Evolutionary conservation across 2,329 filamentous ascomycete species (phyloP).

Genomic region (Chalara sp.): DNA sequence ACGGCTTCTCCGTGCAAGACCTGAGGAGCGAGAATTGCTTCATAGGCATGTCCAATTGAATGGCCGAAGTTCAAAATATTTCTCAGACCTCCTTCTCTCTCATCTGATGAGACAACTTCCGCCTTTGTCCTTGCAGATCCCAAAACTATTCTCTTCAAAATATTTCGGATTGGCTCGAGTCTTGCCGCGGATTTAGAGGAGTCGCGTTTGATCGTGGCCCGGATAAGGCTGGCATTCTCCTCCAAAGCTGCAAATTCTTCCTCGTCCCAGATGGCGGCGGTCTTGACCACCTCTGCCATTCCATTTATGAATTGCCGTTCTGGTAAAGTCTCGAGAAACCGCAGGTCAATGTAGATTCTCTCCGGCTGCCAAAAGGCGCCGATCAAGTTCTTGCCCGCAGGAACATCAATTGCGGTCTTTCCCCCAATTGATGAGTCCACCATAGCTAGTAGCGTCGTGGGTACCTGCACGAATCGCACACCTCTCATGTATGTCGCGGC

Average conservation of each 20-base stretch:
- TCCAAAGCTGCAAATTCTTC: slow-evolving; percentile 80
- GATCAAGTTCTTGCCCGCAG: slow-evolving; percentile 91
- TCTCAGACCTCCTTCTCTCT: slow-evolving; percentile 86
- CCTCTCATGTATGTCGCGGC: slow-evolving; percentile 98
- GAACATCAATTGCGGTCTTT: slow-evolving; percentile 96
- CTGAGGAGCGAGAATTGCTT: slow-evolving; percentile 91
- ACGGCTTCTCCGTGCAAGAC: slow-evolving; percentile 94
- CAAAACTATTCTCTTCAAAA: slow-evolving; percentile 68
- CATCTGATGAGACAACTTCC: slow-evolving; percentile 87
- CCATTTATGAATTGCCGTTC: slow-evolving; percentile 94
- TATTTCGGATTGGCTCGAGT: slow-evolving; percentile 62
- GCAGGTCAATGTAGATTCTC: slow-evolving; percentile 88
- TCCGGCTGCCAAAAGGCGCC: slow-evolving; percentile 95
- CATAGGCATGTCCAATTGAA: slow-evolving; percentile 94
- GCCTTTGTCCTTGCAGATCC: slow-evolving; percentile 93
- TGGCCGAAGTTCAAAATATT: slow-evolving; percentile 97
- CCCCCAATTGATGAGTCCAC: slow-evolving; percentile 97
- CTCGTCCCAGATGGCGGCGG: slow-evolving; percentile 92
- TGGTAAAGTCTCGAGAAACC: slow-evolving; percentile 85
- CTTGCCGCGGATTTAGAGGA: slow-evolving; percentile 44
- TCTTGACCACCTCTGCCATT: slow-evolving; percentile 98
- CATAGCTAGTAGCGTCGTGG: slow-evolving; percentile 92
- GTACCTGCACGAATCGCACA: slow-evolving; percentile 91
- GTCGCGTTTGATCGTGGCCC: slow-evolving; percentile 62
- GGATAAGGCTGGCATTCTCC: slow-evolving; percentile 69